Base-by-base conservation (phyloP, 1,284 basidiomycete species). In the Amylostereum areolatum region DNA sequence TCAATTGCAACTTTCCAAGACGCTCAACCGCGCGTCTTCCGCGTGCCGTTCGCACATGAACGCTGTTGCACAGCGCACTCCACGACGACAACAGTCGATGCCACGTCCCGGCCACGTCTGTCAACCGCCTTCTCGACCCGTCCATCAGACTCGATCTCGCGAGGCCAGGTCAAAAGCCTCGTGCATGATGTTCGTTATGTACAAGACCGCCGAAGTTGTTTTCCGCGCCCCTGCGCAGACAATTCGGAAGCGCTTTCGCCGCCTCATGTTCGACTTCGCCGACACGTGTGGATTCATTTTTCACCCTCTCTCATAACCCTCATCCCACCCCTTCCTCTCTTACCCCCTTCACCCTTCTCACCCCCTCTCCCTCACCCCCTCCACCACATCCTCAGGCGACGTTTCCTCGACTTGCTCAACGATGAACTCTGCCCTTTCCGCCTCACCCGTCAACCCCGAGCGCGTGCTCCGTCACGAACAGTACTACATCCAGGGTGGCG, bases 401-500 rank as follows among this genome's bases (percentile, higher is more conserved):
- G 45, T 33, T 24, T n/a, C 43, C 39, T 36, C 46, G 39, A 34
- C 36, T 39, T 36, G 31, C 36, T 18, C 35, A 37, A 40, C 31
- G 40, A 55, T 52, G 50, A 48, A 12, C 47, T 45, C 55, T 32
- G 46, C 55, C 8, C 43, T 49, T 25, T 47, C 46, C 47, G 46
- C 46, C 9, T 45, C 46, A 25, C 54, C 52, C 30, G 2, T 34
- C 7, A 41, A 28, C 24, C 12, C 42, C 8, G 67, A 67, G 50
- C 62, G 63, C 51, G 53, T 63, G 29, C 56, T 61, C 51, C 60
- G 66, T 48, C 62, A 79, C 59, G 68, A 71, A 3, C 62, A 70
- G 30, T 83, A 74, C 52, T 83, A 80, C 52, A 58, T 84, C 9
- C 67, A 67, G 44, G 73, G 75, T 0, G 81, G 74, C 1, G 81